phyloP scores from a whole-genome alignment of 208 protist species.

The Strigomonas culicis region DNA sequence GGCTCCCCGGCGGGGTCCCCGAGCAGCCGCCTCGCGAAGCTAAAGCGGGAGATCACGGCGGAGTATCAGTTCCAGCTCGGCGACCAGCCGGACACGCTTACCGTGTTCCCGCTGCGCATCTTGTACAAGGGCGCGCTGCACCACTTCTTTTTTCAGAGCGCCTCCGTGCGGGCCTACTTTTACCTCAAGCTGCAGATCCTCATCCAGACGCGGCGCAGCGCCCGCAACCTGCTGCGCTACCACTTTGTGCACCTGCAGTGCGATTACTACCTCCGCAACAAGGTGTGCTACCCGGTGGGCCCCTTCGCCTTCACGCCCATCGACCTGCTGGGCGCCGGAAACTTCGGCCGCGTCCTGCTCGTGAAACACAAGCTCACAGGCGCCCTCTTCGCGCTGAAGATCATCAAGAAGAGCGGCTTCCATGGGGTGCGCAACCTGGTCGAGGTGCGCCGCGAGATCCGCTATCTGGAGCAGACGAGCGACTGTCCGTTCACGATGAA shows the following conservation, averaged over 20 bases:
- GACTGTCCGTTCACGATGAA: slow-evolving; percentile 87
- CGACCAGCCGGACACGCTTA: slow-evolving; percentile 21
- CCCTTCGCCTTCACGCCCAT: slow-evolving; percentile 53
- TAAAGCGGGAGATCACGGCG: background rate
- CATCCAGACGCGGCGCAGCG: slow-evolving; percentile 4
- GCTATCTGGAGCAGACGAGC: slow-evolving; percentile 49
- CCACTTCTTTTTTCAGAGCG: slow-evolving; percentile 66
- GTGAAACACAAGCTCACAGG: slow-evolving; percentile 58
- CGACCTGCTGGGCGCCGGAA: slow-evolving; percentile 61
- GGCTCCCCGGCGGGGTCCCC: background rate
- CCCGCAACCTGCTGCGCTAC: background rate
- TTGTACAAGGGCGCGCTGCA: slow-evolving; percentile 41
- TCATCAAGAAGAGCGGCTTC: slow-evolving; percentile 60
- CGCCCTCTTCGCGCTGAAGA: slow-evolving; percentile 68
- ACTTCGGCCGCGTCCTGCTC: slow-evolving; percentile 71
- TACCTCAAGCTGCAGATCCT: slow-evolving; percentile 32
- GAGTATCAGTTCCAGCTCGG: slow-evolving; percentile 4
- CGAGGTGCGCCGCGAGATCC: slow-evolving; percentile 65
- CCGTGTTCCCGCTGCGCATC: slow-evolving; percentile 51
- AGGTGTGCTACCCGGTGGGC: slow-evolving; percentile 31
- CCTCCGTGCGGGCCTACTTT: slow-evolving; percentile 38
- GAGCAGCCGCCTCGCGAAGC: too few species aligned
- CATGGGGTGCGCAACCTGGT: slow-evolving; percentile 51
- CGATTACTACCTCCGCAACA: background rate
- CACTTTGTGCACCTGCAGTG: background rate